A percentile compares a stretch with the other conserved stretches of the same genome.
phyloP scores from a whole-genome alignment of 345 rosid genomes.

The Punica granatum region DNA sequence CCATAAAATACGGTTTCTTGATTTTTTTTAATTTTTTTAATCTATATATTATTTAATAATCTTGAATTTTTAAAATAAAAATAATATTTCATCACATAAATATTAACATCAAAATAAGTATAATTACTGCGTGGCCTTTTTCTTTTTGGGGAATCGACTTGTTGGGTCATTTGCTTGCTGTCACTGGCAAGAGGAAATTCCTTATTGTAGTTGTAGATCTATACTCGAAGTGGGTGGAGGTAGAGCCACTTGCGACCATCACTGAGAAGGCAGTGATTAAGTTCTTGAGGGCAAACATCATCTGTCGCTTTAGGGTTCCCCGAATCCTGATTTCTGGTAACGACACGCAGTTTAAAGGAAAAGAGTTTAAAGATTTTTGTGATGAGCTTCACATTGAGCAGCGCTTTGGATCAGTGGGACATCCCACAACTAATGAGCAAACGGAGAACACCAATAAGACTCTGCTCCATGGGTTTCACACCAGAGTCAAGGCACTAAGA shows the following conservation, averaged over 20 bases:
- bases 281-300: not conserved
- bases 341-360: not conserved
- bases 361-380: not conserved
- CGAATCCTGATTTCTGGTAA: not conserved
- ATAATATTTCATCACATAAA: too few relatives aligned
- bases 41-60: too few relatives aligned
- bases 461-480: not conserved
- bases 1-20: too few relatives aligned
- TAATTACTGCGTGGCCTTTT: too few relatives aligned
- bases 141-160: too few relatives aligned
- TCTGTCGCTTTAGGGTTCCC: not conserved
- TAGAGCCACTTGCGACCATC: not conserved
- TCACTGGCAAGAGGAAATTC: too few relatives aligned
- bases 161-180: too few relatives aligned
- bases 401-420: not conserved
- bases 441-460: not conserved
- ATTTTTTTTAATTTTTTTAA: too few relatives aligned
- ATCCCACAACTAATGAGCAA: not conserved
- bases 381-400: not conserved
- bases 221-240: not conserved
- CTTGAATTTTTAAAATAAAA: too few relatives aligned
- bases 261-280: not conserved
- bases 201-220: not conserved
- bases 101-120: too few relatives aligned
- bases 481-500: not conserved